Evolutionary conservation across 306 rosid species (phyloP), one percentile per base, ranked within the genome.

Genomic region (Oxytropis ochrocephala): DNA sequence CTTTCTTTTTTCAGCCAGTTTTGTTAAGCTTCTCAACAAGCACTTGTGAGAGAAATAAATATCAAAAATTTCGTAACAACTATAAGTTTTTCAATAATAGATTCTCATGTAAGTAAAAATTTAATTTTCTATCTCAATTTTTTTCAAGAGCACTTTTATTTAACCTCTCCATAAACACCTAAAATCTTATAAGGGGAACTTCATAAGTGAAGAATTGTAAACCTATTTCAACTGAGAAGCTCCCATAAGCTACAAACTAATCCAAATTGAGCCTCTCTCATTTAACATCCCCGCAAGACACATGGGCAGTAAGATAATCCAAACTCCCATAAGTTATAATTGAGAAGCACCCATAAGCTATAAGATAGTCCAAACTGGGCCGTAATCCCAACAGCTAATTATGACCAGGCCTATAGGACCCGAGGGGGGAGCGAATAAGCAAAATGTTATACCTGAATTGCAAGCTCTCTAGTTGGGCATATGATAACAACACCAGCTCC

Each of bases 381-480:
- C 32, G 18, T 38, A 60, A 38, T 60, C 4, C 69, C 30, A 52
- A 18, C 5, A 17, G 1, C 36, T 17, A 10, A 8, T 43, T 21
- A 32, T 0, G 8, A 69, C 50, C 8, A 59, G 7, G 47, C 9
- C 52, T 5, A 53, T 47, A 13, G 5, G 14, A n/a, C 18, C 53
- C n/a, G n/a, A n/a, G n/a, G n/a, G n/a, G n/a, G n/a, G n/a, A 24
- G 14, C 32, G 5, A 27, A 41, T 11, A 12, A 19, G 38, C 46
- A 44, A 49, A 69, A 29, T 17, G 0, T 5, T 41, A 18, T 75
- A 90, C 98, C 98, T 93, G 98, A 27, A 93, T 93, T 11, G 97
- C 97, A 72, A 93, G 97, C 83, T 93, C 98, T 77, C 98, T 83
- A 17, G 98, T 93, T 1, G 97, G 98, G 76, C 98, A 93, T 65